Evolutionary conservation across 169 alveolate genomes (phyloP).

Genomic region (Cryptosporidium tyzzeri): DNA sequence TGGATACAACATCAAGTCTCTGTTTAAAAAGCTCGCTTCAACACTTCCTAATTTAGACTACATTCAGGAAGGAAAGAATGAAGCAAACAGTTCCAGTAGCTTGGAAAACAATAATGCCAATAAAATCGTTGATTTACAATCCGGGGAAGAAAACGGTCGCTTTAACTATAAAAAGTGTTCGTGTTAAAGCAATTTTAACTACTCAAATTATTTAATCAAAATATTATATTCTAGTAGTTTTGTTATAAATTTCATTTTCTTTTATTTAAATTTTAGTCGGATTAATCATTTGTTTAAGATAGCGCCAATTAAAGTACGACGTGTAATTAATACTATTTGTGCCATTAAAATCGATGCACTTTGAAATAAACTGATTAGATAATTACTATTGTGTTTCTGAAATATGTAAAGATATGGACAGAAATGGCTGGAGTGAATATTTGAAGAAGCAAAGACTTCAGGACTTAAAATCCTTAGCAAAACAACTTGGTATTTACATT

Average conservation of each 20-base stretch:
- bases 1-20: slow-evolving; percentile 93
- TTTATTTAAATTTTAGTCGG: not conserved
- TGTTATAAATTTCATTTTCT: not conserved
- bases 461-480: slow-evolving; percentile 56
- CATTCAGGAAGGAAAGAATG: slow-evolving; percentile 30
- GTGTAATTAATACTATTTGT: not conserved
- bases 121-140: slow-evolving; percentile 57
- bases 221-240: slow-evolving; percentile 23
- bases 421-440: slow-evolving; percentile 69
- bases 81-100: not conserved
- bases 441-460: slow-evolving; percentile 72
- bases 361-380: not conserved
- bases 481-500: slow-evolving; percentile 56
- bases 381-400: not conserved
- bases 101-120: slow-evolving; percentile 17
- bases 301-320: slow-evolving; percentile 11
- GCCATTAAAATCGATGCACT: not conserved
- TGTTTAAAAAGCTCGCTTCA: slow-evolving; percentile 90
- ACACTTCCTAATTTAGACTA: slow-evolving; percentile 79
- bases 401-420: slow-evolving; percentile 37
- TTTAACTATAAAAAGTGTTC: slow-evolving; percentile 40
- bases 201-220: slow-evolving; percentile 17
- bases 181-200: slow-evolving; percentile 5
- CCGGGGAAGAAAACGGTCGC: slow-evolving; percentile 34
- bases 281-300: not conserved